Base-by-base conservation (phyloP, 208 protist genomes). In the Acanthamoeba quina region DNA sequence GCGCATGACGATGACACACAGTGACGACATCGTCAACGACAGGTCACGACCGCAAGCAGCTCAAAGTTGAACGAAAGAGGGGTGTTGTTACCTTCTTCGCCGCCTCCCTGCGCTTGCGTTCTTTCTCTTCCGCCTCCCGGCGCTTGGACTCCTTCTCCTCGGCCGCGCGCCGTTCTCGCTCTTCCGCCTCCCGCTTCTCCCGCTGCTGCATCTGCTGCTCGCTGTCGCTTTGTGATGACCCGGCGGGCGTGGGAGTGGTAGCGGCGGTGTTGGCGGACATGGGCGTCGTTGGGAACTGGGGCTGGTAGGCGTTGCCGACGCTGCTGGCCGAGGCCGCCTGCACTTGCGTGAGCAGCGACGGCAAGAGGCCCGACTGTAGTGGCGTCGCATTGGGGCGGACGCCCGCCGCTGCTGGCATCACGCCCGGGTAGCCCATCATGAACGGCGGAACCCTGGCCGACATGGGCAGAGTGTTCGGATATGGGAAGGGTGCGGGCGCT, bases 221-320 rank as follows among this genome's bases (percentile, higher is more conserved):
- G 37, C 29, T 17, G 70, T 80, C 31, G 37, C 0, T 80, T 49
- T 24, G 70, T 7, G 37, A 9, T n/a, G 68, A n/a, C 41, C 3
- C 17, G 37, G 37, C 49, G 5, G 70, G 41, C 21, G 17, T 15
- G 1, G 70, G 13, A 11, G 70, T 17, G 34, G 21, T 21, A 17
- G 19, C 66, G 34, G 29, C 64, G 29, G 64, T 34, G 29, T 37
- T 37, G 37, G 11, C 21, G 64, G 64, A 21, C 21, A 72, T 10
- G n/a, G 66, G n/a, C 13, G 66, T 74, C 11, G 66, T 74, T 7
- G 66, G 66, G n/a, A 74, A 74, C 66, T 74, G 66, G n/a, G 66
- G 66, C 31, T 44, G 66, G 19, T 74, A 74, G 13, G 66, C 31
- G 31, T 74, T 44, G 66, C n/a, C 34, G n/a, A 74, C n/a, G 19